These are phyloP conservation scores for Haplosporangium sp. DNA, from an alignment of 371 early-diverging fungal species.

Conservation along the genomic window DNA sequence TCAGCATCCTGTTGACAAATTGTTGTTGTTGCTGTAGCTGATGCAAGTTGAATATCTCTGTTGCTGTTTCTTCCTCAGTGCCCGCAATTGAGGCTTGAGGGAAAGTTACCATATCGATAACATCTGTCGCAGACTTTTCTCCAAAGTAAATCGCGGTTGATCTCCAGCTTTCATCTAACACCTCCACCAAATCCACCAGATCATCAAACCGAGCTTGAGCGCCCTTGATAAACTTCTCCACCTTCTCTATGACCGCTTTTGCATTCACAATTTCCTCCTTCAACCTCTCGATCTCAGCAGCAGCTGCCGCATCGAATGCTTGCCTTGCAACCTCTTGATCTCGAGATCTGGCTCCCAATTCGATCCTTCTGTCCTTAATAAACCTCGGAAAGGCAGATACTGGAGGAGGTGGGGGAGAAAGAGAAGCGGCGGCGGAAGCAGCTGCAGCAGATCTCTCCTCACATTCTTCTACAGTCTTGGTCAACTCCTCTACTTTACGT, in stretches of 20 bases:
- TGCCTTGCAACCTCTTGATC: too few species aligned
- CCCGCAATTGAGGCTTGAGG: too few species aligned
- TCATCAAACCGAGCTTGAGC: conserved; percentile 39
- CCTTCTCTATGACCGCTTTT: conserved; percentile 19
- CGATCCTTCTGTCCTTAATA: neutral
- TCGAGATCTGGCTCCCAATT: neutral
- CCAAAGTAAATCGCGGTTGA: conserved; percentile 51
- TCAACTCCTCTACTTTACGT: conserved; percentile 8
- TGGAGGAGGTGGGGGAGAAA: too few species aligned
- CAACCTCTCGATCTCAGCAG: neutral
- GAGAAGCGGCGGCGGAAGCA: neutral
- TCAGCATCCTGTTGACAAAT: conserved; percentile 21
- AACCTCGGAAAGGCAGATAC: neutral
- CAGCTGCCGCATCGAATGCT: neutral
- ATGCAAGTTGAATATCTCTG: neutral
- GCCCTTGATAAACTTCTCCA: conserved; percentile 31
- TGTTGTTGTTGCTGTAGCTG: conserved; percentile 17
- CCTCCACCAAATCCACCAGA: conserved; percentile 39
- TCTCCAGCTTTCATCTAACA: conserved; percentile 44
- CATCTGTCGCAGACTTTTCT: conserved; percentile 34
- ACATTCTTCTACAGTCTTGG: neutral
- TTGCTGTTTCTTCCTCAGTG: too few species aligned
- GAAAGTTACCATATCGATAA: neutral
- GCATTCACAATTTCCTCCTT: conserved; percentile 23
- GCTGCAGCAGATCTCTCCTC: neutral